Evolutionary conservation across 495 filamentous ascomycete genomes (phyloP).

Genomic region (Podospora pseudoanserina): DNA sequence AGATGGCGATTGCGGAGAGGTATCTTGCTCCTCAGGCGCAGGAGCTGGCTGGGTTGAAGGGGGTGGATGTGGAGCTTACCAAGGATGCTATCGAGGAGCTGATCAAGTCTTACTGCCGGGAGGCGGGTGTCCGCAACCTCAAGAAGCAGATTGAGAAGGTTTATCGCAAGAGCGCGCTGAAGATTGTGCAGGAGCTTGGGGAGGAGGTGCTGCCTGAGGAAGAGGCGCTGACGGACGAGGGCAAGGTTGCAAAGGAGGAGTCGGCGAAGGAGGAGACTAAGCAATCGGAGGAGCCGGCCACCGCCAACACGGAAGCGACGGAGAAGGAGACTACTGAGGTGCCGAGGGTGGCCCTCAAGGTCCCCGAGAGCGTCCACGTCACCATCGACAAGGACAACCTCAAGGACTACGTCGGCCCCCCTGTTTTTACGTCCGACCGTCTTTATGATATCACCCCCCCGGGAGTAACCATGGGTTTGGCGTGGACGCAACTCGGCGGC

Average conservation of each 20-base stretch:
- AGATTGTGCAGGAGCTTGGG: slow-evolving; percentile 93
- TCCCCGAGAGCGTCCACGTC: slow-evolving; percentile 85
- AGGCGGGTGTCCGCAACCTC: slow-evolving; percentile 93
- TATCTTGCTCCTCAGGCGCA: slow-evolving; percentile 91
- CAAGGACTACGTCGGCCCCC: slow-evolving; percentile 96
- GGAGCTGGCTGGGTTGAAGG: slow-evolving; percentile 84
- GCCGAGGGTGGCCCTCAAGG: slow-evolving; percentile 74
- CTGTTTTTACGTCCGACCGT: slow-evolving; percentile 91
- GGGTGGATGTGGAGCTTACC: slow-evolving; percentile 79
- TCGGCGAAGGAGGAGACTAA: slow-evolving; percentile 30
- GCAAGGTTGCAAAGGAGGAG: slow-evolving; percentile 75
- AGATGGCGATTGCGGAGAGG: slow-evolving; percentile 95
- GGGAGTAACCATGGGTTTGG: slow-evolving; percentile 98
- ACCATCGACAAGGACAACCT: slow-evolving; percentile 84
- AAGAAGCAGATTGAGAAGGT: slow-evolving; percentile 99
- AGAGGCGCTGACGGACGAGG: slow-evolving; percentile 81
- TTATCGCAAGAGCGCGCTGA: slow-evolving; percentile 93
- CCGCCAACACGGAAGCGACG: slow-evolving; percentile 16
- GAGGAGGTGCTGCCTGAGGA: slow-evolving; percentile 80
- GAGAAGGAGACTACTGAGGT: slow-evolving; percentile 51
- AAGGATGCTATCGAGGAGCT: slow-evolving; percentile 88
- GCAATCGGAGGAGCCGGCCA: slow-evolving; percentile 16
- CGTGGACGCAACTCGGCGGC: slow-evolving; percentile 97
- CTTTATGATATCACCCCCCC: slow-evolving; percentile 92
- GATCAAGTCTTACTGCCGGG: slow-evolving; percentile 97